phyloP scores from a whole-genome alignment of 805 yeast species.

The Metschnikowia shivogae region DNA sequence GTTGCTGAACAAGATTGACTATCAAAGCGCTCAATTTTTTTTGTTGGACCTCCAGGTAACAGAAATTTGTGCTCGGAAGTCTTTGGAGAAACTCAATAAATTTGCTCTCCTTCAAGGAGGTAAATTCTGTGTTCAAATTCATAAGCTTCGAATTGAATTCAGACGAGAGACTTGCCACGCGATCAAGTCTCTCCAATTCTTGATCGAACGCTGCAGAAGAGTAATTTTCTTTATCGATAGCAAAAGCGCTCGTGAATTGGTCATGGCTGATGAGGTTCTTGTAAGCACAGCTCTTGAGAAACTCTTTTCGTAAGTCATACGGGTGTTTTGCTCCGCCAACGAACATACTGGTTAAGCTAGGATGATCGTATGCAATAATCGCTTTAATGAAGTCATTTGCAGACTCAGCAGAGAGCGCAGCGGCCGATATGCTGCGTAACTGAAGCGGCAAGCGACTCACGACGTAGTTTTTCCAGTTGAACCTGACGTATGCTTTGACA shows the following conservation, averaged over 20 bases:
- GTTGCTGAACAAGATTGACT: slow-evolving; percentile 7
- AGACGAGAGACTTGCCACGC: slow-evolving; percentile 9
- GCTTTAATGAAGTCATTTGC: slow-evolving; percentile 5
- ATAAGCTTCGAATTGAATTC: slow-evolving; percentile 30
- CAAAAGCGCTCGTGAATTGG: slow-evolving; percentile 25
- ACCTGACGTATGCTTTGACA: slow-evolving; percentile 23
- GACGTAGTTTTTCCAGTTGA: slow-evolving; percentile 36
- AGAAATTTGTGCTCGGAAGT: slow-evolving; percentile 15
- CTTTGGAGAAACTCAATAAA: slow-evolving; percentile 25
- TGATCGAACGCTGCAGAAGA: slow-evolving; percentile 24
- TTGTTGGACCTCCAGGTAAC: slow-evolving; percentile 20
- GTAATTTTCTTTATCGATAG: slow-evolving; percentile 22
- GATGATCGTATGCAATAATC: slow-evolving; percentile 3
- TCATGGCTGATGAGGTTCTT: slow-evolving; percentile 25
- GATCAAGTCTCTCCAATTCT: slow-evolving; percentile 25
- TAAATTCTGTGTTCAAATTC: slow-evolving; percentile 35
- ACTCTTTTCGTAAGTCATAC: slow-evolving; percentile 24
- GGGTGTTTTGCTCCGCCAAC: slow-evolving; percentile 16
- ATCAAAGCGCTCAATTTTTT: slow-evolving; percentile 18
- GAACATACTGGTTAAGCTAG: slow-evolving; percentile 3
- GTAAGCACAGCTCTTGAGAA: slow-evolving; percentile 30
- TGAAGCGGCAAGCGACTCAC: slow-evolving; percentile 26
- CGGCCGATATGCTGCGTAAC: slow-evolving; percentile 14
- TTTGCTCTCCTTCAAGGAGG: slow-evolving; percentile 39
- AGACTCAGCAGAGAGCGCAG: slow-evolving; percentile 1